Evolutionary conservation across 2,329 filamentous ascomycete genomes (phyloP), one percentile per base, ranked within the genome.

Genomic region (Aureobasidium pullulans): DNA sequence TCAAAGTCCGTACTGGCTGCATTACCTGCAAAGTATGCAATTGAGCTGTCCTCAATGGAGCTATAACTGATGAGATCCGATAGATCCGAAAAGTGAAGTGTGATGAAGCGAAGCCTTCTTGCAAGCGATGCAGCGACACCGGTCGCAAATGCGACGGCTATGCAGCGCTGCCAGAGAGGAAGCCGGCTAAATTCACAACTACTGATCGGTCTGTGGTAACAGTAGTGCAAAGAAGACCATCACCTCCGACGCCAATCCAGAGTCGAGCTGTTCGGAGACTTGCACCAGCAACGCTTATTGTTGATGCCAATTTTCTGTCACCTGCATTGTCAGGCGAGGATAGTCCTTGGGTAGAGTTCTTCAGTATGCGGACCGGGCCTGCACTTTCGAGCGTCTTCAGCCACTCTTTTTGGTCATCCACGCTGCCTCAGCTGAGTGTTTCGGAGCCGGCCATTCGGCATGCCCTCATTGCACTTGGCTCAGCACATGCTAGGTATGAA

Each of bases 71-170:
- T 13, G 4, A 10, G 10, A 40, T 36, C 6, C 10, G 23, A 57
- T 82, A 80, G 69, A 76, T 80, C 34, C 78, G 81, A 53, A 79
- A 80, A 60, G 77, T 83, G 57, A 83, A 83, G 67, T 84, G 81
- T 66, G 81, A 82, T 62, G 81, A 84, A 69, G 71, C 69, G 16
- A 81, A 79, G 59, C 81, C 81, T 1, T 71, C 68, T 40, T 84
- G 82, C 63, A 68, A 76, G 37, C 77, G 79, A 60, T 84, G 81
- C 65, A 76, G 75, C 36, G 79, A 77, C 59, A 83, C 81, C 3
- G 80, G 81, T 11, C 76, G 81, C 56, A 77, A 75, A 63, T 84
- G 81, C 65, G 81, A 84, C 66, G 82, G 82, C 60, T 84, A 84
- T 57, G 64, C 61, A 19, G 43, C 57, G 11, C 60, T 59, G 42